Percentiles rank a stretch among this genome's conserved stretches.
phyloP scores from a whole-genome alignment of 768 basidiomycete species.

The Tylopilus subfusipes region DNA sequence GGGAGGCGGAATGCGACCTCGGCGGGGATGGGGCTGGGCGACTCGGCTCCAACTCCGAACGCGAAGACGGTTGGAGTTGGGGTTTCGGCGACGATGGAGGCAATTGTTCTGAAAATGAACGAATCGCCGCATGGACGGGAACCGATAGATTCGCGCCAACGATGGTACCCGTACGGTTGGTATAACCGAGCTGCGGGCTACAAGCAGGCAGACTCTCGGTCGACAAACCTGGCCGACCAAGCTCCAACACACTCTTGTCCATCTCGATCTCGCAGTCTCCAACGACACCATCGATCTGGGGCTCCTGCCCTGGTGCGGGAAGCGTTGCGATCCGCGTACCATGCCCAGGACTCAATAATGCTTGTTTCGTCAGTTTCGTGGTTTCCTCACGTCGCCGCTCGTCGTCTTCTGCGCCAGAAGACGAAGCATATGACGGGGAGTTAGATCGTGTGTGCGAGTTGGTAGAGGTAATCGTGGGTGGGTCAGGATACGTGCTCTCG shows the following conservation, averaged over 20 bases:
- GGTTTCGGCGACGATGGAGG: constrained; percentile 5
- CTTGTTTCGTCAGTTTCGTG: constrained; percentile 18
- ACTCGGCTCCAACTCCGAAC: constrained; percentile 20
- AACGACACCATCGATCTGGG: not conserved
- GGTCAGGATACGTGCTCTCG: constrained; percentile 28
- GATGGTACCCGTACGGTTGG: not conserved
- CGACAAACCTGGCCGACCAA: constrained; percentile 72
- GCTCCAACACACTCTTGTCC: constrained; percentile 72
- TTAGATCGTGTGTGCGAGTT: constrained; percentile 19
- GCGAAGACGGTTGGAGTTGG: constrained; percentile 7
- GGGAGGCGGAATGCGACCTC: constrained; percentile 9
- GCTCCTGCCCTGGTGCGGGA: constrained; percentile 20
- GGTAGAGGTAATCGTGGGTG: constrained; percentile 17
- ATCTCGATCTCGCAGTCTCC: constrained; percentile 36
- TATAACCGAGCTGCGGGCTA: constrained; percentile 4
- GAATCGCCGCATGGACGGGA: not conserved
- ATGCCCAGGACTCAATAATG: constrained; percentile 21
- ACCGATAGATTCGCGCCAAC: constrained; percentile 4
- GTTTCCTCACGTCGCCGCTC: constrained; percentile 24
- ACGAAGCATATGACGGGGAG: constrained; percentile 15
- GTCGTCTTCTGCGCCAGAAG: constrained; percentile 21
- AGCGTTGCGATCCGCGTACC: constrained; percentile 33
- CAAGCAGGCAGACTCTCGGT: constrained; percentile 60
- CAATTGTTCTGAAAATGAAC: constrained; percentile 2
- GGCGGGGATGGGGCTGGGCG: constrained; percentile 27